Percentiles rank a stretch among this genome's conserved stretches.
phyloP scores from a whole-genome alignment of 805 yeast species.

The Hanseniaspora osmophila region DNA sequence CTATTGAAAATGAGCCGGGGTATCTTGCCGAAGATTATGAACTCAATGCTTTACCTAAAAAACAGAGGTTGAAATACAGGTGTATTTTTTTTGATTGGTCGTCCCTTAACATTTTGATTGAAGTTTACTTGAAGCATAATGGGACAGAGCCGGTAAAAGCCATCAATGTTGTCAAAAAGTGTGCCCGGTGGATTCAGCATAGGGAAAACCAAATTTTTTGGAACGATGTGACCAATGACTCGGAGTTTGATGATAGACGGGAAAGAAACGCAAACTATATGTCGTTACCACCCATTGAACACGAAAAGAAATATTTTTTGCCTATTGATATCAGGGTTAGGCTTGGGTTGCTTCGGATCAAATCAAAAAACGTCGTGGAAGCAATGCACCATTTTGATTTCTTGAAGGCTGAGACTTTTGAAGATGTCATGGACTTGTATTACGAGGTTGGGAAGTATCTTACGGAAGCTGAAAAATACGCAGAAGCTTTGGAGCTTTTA shows the following conservation, averaged over 20 bases:
- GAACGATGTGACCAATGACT: conserved; percentile 41
- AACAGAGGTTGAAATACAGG: conserved; percentile 16
- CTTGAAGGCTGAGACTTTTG: conserved; percentile 40
- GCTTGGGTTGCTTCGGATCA: conserved; percentile 60
- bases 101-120: conserved; percentile 70
- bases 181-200: conserved; percentile 71
- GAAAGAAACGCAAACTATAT: conserved; percentile 31
- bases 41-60: conserved; percentile 9
- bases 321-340: conserved; percentile 85
- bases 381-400: conserved; percentile 57
- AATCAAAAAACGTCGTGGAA: conserved; percentile 48
- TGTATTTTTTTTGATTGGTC: conserved; percentile 71
- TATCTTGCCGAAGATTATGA: conserved; percentile 10
- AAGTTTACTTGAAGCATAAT: conserved; percentile 44
- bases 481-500: conserved; percentile 64
- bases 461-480: conserved; percentile 51
- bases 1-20: conserved; percentile 10
- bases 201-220: conserved; percentile 40
- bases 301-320: conserved; percentile 30
- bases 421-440: conserved; percentile 58
- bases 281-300: conserved; percentile 25
- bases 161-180: conserved; percentile 47
- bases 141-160: conserved; percentile 53
- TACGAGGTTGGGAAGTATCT: conserved; percentile 63
- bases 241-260: conserved; percentile 73